These are phyloP conservation scores for Penicillium hesseltinei DNA, from an alignment of 2,329 filamentous ascomycete genomes.

Conservation along the genomic window DNA sequence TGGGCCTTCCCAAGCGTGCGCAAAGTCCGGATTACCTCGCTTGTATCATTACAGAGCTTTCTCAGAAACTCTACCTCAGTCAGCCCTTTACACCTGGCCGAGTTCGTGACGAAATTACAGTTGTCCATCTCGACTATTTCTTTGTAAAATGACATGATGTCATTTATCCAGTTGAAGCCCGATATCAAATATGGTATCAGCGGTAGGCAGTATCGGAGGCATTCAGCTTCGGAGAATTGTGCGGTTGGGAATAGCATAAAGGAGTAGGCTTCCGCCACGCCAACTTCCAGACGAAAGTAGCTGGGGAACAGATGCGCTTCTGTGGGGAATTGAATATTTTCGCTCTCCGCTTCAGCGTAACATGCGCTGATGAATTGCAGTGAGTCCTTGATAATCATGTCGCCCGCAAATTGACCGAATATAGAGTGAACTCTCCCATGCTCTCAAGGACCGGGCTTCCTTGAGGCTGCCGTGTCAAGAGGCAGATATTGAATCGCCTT, in stretches of 20 bases:
- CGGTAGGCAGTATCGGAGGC: not conserved
- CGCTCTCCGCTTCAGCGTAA: not conserved
- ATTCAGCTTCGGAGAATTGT: not conserved
- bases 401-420: not conserved
- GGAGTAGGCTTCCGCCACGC: not conserved
- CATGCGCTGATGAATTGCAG: not conserved
- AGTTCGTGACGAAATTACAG: not conserved
- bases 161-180: not conserved
- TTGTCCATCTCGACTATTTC: not conserved
- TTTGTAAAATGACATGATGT: not conserved
- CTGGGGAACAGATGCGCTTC: not conserved
- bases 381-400: not conserved
- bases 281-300: not conserved
- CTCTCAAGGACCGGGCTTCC: not conserved
- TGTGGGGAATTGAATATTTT: not conserved
- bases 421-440: not conserved
- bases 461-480: not conserved
- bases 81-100: not conserved
- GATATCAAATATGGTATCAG: not conserved
- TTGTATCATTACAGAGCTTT: not conserved
- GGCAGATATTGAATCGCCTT: not conserved
- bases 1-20: not conserved
- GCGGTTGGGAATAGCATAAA: not conserved
- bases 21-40: not conserved
- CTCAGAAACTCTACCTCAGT: not conserved